phyloP scores from a whole-genome alignment of 2,329 filamentous ascomycete species.

The Ascochyta viciae-villosae region DNA sequence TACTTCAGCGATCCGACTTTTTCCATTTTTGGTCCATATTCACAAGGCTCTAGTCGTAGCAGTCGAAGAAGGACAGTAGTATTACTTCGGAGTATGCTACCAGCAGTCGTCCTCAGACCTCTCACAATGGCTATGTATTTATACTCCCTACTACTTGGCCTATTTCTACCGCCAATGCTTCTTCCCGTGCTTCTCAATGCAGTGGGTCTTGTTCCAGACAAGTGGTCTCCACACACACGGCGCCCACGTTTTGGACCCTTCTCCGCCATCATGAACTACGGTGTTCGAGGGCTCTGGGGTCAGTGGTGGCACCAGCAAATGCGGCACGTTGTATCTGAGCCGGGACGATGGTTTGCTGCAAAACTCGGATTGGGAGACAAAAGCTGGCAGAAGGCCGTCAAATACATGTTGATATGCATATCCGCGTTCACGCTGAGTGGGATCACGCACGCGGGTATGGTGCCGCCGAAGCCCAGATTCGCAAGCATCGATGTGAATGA shows the following conservation, averaged over 20 bases:
- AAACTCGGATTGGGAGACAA: background rate
- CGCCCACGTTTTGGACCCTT: constrained; percentile 15
- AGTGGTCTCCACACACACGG: constrained; percentile 15
- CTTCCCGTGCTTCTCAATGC: constrained; percentile 5
- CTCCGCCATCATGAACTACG: constrained; percentile 4
- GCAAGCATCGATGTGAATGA: background rate
- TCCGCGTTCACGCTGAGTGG: constrained; percentile 16
- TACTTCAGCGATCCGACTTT: constrained; percentile 11
- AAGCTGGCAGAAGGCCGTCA: constrained; percentile 1
- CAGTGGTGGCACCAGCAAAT: constrained; percentile 22
- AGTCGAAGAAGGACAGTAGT: background rate
- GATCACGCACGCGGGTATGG: constrained; percentile 15
- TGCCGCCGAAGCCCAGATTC: constrained; percentile 11
- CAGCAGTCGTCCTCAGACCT: constrained; percentile 6
- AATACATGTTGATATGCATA: constrained; percentile 15
- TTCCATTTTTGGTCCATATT: background rate
- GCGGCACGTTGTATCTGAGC: constrained; percentile 19
- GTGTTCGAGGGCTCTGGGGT: constrained; percentile 18
- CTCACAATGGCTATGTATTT: constrained; percentile 12
- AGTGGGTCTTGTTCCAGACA: constrained; percentile 1
- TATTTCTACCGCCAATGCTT: constrained; percentile 16
- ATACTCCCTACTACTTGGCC: constrained; percentile 11
- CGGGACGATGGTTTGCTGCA: constrained; percentile 6
- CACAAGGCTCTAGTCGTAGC: background rate
- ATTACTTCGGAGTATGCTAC: background rate